Conservation (phyloP, 2,329 filamentous ascomycete genomes). For the Aspergillus sojae region DNA sequence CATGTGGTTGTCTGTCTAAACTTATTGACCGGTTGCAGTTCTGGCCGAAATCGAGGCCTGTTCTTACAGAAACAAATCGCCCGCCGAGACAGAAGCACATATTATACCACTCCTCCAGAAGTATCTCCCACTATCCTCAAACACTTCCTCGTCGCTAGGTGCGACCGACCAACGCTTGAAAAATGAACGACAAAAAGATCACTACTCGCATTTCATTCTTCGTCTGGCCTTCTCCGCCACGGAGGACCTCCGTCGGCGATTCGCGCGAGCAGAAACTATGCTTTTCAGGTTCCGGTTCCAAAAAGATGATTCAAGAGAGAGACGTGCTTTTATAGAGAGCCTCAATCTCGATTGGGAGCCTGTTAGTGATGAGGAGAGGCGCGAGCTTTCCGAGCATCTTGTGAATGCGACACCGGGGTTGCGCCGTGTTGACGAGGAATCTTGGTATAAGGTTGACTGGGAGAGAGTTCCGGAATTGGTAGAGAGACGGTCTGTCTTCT, state of each 20-base stretch:
- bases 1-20: not conserved
- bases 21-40: conserved; percentile 27
- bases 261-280: conserved; percentile 83
- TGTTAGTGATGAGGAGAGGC: conserved; percentile 78
- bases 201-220: conserved; percentile 97
- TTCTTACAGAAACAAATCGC: conserved; percentile 86
- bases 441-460: conserved; percentile 97
- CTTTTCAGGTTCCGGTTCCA: conserved; percentile 83
- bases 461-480: conserved; percentile 88
- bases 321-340: conserved; percentile 72
- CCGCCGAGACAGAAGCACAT: conserved; percentile 78
- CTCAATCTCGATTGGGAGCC: conserved; percentile 83
- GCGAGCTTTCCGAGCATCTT: conserved; percentile 64
- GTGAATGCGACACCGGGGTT: conserved; percentile 57
- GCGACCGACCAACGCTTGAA: conserved; percentile 57
- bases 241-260: conserved; percentile 84
- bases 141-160: conserved; percentile 63
- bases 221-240: conserved; percentile 89
- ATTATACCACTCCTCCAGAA: conserved; percentile 88
- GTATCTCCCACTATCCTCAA: conserved; percentile 77
- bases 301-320: conserved; percentile 73
- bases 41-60: conserved; percentile 74
- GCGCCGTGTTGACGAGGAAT: conserved; percentile 69
- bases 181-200: conserved; percentile 85
- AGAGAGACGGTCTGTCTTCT: conserved; percentile 73